These are phyloP conservation scores for Fusarium clavum DNA, from an alignment of 2,329 filamentous ascomycete species.

Conservation along the genomic window DNA sequence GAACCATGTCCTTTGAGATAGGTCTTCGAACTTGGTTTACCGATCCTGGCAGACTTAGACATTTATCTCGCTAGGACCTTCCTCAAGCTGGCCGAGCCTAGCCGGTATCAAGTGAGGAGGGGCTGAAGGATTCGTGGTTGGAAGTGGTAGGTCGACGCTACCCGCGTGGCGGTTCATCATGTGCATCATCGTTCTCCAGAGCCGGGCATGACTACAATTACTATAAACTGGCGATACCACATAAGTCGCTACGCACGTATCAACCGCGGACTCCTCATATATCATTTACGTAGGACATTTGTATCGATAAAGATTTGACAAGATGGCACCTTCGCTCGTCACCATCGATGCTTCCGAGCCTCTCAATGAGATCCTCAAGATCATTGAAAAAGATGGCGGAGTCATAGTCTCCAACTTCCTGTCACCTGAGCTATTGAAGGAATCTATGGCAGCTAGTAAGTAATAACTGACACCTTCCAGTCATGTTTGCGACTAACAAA, in stretches of 20 bases:
- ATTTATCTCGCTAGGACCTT: neutral
- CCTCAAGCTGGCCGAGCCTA: neutral
- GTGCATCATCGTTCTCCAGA: neutral
- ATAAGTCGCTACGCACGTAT: neutral
- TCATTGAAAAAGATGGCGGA: neutral
- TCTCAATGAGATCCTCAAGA: neutral
- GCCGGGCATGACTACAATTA: neutral
- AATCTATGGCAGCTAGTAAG: neutral
- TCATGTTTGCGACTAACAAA: neutral
- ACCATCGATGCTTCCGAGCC: neutral
- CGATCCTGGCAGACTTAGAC: rapidly evolving
- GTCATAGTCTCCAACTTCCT: neutral
- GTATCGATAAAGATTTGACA: neutral
- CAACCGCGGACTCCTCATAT: neutral
- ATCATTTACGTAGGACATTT: rapidly evolving
- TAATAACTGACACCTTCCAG: rapidly evolving
- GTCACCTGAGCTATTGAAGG: neutral
- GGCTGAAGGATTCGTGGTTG: neutral
- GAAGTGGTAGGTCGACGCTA: neutral
- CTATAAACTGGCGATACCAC: neutral
- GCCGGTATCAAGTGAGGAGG: neutral
- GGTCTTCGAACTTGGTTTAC: rapidly evolving
- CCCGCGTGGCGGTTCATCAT: rapidly evolving
- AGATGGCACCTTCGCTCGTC: neutral
- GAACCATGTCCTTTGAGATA: neutral